Percentiles rank a stretch among this genome's conserved stretches.
phyloP scores from a whole-genome alignment of 805 yeast species.

The Phaffomyces thermotolerans region DNA sequence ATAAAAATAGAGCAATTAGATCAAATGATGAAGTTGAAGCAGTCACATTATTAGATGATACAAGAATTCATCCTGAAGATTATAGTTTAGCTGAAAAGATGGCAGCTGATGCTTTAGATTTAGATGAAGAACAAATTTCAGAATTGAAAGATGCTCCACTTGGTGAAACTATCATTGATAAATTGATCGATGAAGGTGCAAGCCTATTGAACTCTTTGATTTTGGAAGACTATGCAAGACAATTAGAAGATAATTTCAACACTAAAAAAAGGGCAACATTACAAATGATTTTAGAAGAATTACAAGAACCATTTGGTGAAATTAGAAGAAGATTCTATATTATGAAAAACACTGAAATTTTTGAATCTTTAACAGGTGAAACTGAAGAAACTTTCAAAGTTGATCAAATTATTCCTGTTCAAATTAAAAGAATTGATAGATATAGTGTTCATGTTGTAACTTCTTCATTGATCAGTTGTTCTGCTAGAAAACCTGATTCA shows the following conservation, averaged over 20 bases:
- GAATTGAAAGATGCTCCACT: conserved; percentile 62
- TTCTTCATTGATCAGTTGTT: conserved; percentile 60
- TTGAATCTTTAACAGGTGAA: conserved; percentile 88
- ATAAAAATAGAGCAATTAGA: conserved; percentile 28
- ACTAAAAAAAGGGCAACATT: conserved; percentile 72
- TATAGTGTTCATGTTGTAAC: conserved; percentile 38
- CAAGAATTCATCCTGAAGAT: conserved; percentile 97
- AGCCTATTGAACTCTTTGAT: conserved; percentile 78
- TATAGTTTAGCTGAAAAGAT: conserved; percentile 92
- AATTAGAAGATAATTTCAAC: conserved; percentile 66
- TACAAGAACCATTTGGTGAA: conserved; percentile 84
- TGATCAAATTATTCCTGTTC: conserved; percentile 72
- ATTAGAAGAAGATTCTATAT: conserved; percentile 64
- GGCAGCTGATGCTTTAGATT: conserved; percentile 96
- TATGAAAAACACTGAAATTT: conserved; percentile 64
- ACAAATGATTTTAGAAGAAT: conserved; percentile 78
- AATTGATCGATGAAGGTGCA: conserved; percentile 60
- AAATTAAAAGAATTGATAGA: conserved; percentile 52
- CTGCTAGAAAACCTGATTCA: conserved; percentile 37
- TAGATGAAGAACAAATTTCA: conserved; percentile 87
- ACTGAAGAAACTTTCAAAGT: conserved; percentile 56
- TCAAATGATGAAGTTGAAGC: conserved; percentile 45
- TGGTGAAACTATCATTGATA: conserved; percentile 62
- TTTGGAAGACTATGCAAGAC: conserved; percentile 87
- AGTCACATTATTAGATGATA: conserved; percentile 77